Evolutionary conservation across 1,284 basidiomycete species (phyloP).

Genomic region (Rugosomyces carneus): DNA sequence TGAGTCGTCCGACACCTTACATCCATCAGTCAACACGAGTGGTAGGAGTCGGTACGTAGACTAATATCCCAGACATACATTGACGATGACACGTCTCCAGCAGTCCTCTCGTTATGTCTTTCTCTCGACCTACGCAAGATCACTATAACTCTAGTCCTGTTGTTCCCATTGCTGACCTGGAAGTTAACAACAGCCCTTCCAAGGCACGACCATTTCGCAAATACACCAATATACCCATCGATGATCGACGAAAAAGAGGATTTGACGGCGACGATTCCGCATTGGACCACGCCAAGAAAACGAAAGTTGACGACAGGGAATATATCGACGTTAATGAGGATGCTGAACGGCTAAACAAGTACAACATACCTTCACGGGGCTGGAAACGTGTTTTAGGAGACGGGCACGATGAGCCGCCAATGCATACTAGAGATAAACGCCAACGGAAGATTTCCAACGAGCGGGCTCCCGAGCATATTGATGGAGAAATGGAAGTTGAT

Average conservation of each 20-base stretch:
- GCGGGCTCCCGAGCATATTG: slow-evolving; percentile 24
- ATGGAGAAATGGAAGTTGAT: slow-evolving; percentile 39
- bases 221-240: slow-evolving; percentile 22
- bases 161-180: slow-evolving; percentile 19
- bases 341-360: slow-evolving; percentile 33
- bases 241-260: slow-evolving; percentile 32
- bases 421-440: slow-evolving; percentile 35
- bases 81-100: neutral
- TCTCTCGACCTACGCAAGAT: slow-evolving; percentile 20
- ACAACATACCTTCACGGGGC: slow-evolving; percentile 30
- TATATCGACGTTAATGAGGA: slow-evolving; percentile 42
- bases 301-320: slow-evolving; percentile 41
- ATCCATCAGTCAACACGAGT: slow-evolving; percentile 6
- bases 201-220: slow-evolving; percentile 24
- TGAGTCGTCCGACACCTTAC: slow-evolving; percentile 13
- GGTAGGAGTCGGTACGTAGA: slow-evolving; percentile 10
- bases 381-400: slow-evolving; percentile 42
- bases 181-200: slow-evolving; percentile 18
- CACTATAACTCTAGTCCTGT: slow-evolving; percentile 30
- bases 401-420: slow-evolving; percentile 32
- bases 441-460: slow-evolving; percentile 43
- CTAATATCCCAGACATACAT: neutral
- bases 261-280: slow-evolving; percentile 34
- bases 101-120: neutral
- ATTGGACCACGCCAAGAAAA: slow-evolving; percentile 45